A percentile compares a stretch with the other conserved stretches of the same genome.
These are phyloP conservation scores for Ophiocordyceps camponoti-rufipedis DNA, from an alignment of 2,329 filamentous ascomycete species.

Conservation along the genomic window DNA sequence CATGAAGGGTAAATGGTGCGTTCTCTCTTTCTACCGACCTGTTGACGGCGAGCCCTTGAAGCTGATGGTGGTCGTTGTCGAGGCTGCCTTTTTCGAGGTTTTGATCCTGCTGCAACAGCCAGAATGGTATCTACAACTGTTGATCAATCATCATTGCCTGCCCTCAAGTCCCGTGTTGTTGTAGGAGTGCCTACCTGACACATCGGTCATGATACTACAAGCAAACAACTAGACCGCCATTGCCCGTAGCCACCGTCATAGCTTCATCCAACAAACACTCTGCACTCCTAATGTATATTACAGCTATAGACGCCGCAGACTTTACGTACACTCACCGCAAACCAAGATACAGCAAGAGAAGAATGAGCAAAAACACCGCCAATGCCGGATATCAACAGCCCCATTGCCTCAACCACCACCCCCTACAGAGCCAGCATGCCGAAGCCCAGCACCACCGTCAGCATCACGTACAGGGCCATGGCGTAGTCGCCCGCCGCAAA, in stretches of 20 bases:
- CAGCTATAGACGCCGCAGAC: neutral
- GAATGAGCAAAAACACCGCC: slow-evolving; percentile 10
- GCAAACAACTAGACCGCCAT: no score
- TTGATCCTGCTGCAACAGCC: neutral
- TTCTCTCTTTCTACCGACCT: slow-evolving; percentile 2
- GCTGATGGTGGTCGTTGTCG: neutral
- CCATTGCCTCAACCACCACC: slow-evolving; percentile 1
- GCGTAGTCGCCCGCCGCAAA: slow-evolving; percentile 28
- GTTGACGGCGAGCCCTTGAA: neutral
- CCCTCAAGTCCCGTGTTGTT: no score
- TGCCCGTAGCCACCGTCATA: neutral
- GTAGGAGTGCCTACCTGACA: no score
- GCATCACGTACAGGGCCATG: slow-evolving; percentile 30
- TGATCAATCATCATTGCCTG: no score
- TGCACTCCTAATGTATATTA: neutral
- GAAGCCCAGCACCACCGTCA: slow-evolving; percentile 33
- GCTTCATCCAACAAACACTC: neutral
- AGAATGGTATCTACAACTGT: no score
- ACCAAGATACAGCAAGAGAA: neutral
- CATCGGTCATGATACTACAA: no score
- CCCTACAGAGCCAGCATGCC: slow-evolving; percentile 34
- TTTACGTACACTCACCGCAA: neutral
- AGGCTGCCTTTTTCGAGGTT: neutral
- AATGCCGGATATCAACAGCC: slow-evolving; percentile 9
- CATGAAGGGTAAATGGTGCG: slow-evolving; percentile 66